Conservation (phyloP, 2,329 filamentous ascomycete species). For the Cladophialophora chaetospira region DNA sequence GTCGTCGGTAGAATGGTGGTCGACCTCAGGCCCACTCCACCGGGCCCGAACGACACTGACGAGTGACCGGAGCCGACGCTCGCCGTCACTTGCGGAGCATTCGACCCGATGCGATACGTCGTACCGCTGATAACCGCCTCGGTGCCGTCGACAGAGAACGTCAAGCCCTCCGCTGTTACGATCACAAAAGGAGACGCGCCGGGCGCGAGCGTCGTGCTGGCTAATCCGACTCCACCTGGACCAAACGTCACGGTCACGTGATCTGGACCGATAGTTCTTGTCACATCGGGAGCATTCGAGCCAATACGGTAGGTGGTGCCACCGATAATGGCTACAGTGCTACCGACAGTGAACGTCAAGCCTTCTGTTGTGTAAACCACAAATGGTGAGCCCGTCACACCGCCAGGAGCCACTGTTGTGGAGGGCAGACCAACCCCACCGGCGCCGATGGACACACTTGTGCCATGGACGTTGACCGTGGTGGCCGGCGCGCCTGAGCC, state of each 20-base stretch:
- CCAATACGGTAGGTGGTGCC: slow-evolving; percentile 57
- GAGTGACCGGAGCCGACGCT: slow-evolving; percentile 49
- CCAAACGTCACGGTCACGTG: slow-evolving; percentile 55
- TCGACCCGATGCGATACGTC: slow-evolving; percentile 56
- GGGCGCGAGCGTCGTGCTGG: slow-evolving; percentile 29
- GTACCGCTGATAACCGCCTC: slow-evolving; percentile 50
- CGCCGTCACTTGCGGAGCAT: slow-evolving; percentile 44
- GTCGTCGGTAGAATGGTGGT: slow-evolving; percentile 39
- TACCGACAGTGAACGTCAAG: slow-evolving; percentile 32
- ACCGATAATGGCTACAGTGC: slow-evolving; percentile 47
- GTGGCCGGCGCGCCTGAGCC: slow-evolving; percentile 29
- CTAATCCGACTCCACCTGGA: slow-evolving; percentile 31
- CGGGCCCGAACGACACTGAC: slow-evolving; percentile 55
- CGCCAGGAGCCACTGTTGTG: slow-evolving; percentile 30
- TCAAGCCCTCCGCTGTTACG: slow-evolving; percentile 30
- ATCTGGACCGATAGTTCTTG: slow-evolving; percentile 53
- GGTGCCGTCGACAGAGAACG: slow-evolving; percentile 32
- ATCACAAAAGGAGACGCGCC: slow-evolving; percentile 20
- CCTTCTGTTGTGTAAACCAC: slow-evolving; percentile 27
- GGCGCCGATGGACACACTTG: slow-evolving; percentile 32
- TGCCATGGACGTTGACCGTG: slow-evolving; percentile 31
- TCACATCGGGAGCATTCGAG: slow-evolving; percentile 42
- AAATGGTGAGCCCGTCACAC: slow-evolving; percentile 12
- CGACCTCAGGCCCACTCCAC: slow-evolving; percentile 50
- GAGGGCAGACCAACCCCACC: slow-evolving; percentile 32